These are phyloP conservation scores for Alisma plantagoaquatica DNA, from an alignment of 106 monocot species.

Conservation along the genomic window DNA sequence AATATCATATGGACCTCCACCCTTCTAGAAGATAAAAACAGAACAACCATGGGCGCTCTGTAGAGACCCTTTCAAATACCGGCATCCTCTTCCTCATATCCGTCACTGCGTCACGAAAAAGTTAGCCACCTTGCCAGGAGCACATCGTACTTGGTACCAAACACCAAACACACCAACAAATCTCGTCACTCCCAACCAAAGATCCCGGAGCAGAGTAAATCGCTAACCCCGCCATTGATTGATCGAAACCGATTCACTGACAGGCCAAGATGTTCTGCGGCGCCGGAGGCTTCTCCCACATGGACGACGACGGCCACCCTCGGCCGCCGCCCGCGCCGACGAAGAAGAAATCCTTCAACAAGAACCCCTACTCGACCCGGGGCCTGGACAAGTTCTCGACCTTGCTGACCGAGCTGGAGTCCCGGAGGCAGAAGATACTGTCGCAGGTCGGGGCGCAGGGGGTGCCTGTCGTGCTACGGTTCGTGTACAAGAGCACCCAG, in stretches of 20 bases:
- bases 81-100: too few relatives aligned
- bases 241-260: neutral
- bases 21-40: too few relatives aligned
- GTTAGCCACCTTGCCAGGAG: too few relatives aligned
- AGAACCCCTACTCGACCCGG: constrained; percentile 17
- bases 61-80: too few relatives aligned
- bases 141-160: too few relatives aligned
- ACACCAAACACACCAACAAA: too few relatives aligned
- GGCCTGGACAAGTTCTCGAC: constrained; percentile 20
- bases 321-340: neutral
- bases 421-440: constrained; percentile 14
- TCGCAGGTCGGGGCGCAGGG: neutral
- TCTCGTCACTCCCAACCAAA: too few relatives aligned
- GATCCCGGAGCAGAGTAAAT: too few relatives aligned
- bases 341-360: neutral
- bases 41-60: too few relatives aligned
- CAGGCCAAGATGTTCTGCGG: constrained; percentile 18
- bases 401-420: constrained; percentile 11
- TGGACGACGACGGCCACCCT: neutral
- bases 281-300: constrained; percentile 6
- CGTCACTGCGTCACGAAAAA: too few relatives aligned
- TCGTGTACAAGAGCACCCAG: constrained; percentile 8
- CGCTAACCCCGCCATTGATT: too few relatives aligned
- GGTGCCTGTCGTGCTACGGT: constrained; percentile 3
- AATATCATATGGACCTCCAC: too few relatives aligned